Evolutionary conservation across 1,284 basidiomycete genomes (phyloP), one percentile per base, ranked within the genome.

Genomic region (Puccinia horiana): DNA sequence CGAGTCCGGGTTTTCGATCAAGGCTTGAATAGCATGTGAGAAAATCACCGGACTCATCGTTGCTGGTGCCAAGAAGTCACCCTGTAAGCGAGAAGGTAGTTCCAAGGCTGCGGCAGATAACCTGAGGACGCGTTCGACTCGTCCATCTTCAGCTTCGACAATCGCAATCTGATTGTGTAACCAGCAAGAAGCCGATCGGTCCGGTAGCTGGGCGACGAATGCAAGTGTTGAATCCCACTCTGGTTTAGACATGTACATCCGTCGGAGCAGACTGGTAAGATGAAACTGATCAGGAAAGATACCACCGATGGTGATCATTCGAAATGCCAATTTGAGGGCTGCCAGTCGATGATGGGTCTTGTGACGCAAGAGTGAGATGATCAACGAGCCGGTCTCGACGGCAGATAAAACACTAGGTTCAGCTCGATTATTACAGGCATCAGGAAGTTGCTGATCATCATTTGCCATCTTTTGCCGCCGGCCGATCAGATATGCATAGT

Each of bases 181-280:
- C 79, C 79, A 81, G 11, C 29, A 52, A 1, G 78, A 65, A 37
- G 56, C 67, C 11, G 29, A 32, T 54, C 63, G 67, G 20, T 80
- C 65, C 14, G 65, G 23, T 37, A 80, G 26, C 2, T 42, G 18
- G 14, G 67, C 37, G 9, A 72, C 29, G 42, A 80, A 70, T 70
- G 47, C 63, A 35, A 72, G 26, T 11, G 70, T 69, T n/a, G 78
- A 73, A 75, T 75, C 79, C 79, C 79, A 81, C 35, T 81, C 79
- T 14, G 69, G 56, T 52, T 73, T 74, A 14, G 79, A 81, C 70
- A 81, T 52, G 56, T 74, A 81, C 72, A 81, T 81, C 40, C 79
- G 69, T 37, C 79, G 29, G 29, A 81, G 58, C 14, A 81, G 58
- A 20, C 72, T 54, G 32, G 18, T 61, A 40, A 81, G 29, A 44